A percentile compares a stretch with the other conserved stretches of the same genome.
These are phyloP conservation scores for Dovyalis caffra DNA, from an alignment of 345 rosid species.

Conservation along the genomic window DNA sequence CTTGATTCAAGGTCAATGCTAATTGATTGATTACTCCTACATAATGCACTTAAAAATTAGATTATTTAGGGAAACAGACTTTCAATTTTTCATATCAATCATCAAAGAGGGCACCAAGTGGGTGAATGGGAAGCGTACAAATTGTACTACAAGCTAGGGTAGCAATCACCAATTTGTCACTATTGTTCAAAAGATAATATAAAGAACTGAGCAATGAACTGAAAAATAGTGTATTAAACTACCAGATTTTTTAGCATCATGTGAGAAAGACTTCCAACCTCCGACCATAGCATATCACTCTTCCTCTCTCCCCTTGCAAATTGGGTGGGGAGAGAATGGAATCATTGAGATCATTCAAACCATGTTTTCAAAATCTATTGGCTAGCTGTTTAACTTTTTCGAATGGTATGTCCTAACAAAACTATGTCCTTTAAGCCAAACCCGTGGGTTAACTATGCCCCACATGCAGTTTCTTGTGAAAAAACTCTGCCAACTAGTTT, in stretches of 20 bases:
- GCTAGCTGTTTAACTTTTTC: neutral
- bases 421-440: neutral
- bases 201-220: neutral
- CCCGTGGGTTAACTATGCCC: neutral
- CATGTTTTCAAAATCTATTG: neutral
- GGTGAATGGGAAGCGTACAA: neutral
- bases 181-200: neutral
- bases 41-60: neutral
- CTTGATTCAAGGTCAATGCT: neutral
- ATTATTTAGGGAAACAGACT: neutral
- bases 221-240: neutral
- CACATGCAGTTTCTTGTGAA: neutral
- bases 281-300: neutral
- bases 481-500: neutral
- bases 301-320: neutral
- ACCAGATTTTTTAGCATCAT: neutral
- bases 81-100: neutral
- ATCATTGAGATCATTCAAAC: neutral
- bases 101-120: neutral
- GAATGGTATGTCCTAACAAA: neutral
- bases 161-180: neutral
- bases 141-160: neutral
- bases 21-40: neutral
- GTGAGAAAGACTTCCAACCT: constrained; percentile 2
- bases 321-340: neutral